Evolutionary conservation across 179 eudicot species (phyloP), one percentile per base, ranked within the genome.

Genomic region (Sideroxylon spinosum): DNA sequence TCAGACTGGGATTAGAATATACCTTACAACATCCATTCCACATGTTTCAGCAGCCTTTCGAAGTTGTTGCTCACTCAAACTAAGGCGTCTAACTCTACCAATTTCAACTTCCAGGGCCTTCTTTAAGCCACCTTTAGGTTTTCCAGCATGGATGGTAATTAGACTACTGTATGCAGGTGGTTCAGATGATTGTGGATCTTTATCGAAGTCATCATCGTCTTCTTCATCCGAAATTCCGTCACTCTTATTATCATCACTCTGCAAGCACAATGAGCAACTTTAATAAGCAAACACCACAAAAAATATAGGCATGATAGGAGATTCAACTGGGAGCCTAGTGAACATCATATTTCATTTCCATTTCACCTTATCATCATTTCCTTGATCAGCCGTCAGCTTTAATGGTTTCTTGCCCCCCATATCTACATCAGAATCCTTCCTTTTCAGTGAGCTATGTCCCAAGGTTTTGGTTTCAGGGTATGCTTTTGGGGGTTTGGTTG

Each of bases 401-500:
- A 84, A 80, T 32, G 77, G 84, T 32, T 83, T 88, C 73, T 71
- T 63, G 4, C 84, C 88, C 88, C 86, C 82, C 60, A 68, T 79
- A 83, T 86, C 90, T 44, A 79, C 85, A 79, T 89, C 89, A 8
- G 86, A 57, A 83, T 82, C 85, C 71, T 87, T 84, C 69, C n/a
- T 82, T 52, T 74, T 84, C 57, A 76, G 85, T 61, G 72, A 77
- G 17, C 20, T 74, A 71, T 59, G 84, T 16, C 63, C 83, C 70
- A 26, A 61, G 19, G 65, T 77, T 80, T 84, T 81, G 23, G 89
- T 87, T 84, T 88, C 87, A 28, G 85, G 95, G 75, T 88, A 88
- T 78, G 93, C 97, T 78, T 93, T 90, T 9, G 98, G 98, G 61
- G 96, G 97, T 82, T 93, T 94, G 46, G 98, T 94, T 69, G 98